Conservation (phyloP, 1,139 yeast species). For the Blastobotrys elegans region DNA sequence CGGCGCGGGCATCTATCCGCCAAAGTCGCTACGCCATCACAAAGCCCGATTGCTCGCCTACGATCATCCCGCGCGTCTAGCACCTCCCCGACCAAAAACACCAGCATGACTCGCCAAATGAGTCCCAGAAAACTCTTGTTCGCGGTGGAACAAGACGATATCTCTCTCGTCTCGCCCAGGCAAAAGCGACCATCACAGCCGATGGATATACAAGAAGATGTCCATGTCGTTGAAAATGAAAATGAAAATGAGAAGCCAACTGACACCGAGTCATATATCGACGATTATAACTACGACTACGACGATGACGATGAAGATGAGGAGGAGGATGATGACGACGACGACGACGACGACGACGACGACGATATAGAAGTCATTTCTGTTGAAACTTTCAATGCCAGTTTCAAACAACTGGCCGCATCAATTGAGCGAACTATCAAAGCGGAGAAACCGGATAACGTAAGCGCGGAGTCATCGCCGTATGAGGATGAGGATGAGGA, state of each 20-base stretch:
- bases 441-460: conserved; percentile 22
- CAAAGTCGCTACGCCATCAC: not conserved
- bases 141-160: not conserved
- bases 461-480: too few species aligned
- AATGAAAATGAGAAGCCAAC: too few species aligned
- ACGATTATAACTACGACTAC: not conserved
- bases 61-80: not conserved
- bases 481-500: conserved; percentile 28
- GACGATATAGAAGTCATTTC: not conserved
- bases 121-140: conserved; percentile 4
- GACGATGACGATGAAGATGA: not conserved
- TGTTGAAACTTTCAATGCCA: not conserved
- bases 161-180: not conserved
- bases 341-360: not conserved
- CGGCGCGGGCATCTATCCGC: too few species aligned
- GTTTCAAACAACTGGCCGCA: not conserved
- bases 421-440: conserved; percentile 27
- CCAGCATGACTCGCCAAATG: not conserved
- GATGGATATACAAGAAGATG: not conserved
- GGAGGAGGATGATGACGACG: not conserved
- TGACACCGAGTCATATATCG: too few species aligned
- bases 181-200: too few species aligned
- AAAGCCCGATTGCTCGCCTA: not conserved
- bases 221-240: too few species aligned
- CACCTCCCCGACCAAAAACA: not conserved